These are phyloP conservation scores for Petrea volubilis DNA, from an alignment of 257 asterid species.

Conservation along the genomic window DNA sequence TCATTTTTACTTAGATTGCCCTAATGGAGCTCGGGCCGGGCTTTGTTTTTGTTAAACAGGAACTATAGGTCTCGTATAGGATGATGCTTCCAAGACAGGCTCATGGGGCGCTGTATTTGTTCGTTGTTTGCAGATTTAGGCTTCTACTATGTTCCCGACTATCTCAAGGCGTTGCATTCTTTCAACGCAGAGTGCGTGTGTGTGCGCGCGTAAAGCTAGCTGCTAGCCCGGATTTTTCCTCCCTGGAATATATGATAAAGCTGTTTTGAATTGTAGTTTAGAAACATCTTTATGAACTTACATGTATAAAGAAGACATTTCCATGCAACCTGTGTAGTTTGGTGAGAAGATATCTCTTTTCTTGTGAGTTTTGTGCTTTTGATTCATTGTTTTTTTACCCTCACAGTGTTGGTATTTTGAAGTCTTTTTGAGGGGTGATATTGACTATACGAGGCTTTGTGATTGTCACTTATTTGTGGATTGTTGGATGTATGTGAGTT, in stretches of 20 bases:
- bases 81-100: neutral
- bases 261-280: slow-evolving; percentile 10
- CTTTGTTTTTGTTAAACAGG: slow-evolving; percentile 23
- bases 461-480: no score
- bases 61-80: slow-evolving; percentile 21
- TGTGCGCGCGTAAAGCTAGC: neutral
- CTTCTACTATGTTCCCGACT: neutral
- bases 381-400: no score
- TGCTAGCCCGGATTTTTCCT: neutral
- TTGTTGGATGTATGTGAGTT: no score
- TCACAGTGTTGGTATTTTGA: neutral
- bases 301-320: slow-evolving; percentile 4
- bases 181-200: neutral
- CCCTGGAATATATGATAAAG: neutral
- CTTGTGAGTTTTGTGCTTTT: neutral
- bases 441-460: no score
- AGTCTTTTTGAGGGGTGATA: neutral
- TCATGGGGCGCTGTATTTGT: neutral
- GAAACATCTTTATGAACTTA: slow-evolving; percentile 13
- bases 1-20: neutral
- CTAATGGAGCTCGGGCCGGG: neutral
- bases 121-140: neutral
- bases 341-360: slow-evolving; percentile 4
- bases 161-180: neutral
- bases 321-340: neutral